Base-by-base conservation (phyloP, 2,329 filamentous ascomycete genomes). In the Myriosclerotinia duriaeana region DNA sequence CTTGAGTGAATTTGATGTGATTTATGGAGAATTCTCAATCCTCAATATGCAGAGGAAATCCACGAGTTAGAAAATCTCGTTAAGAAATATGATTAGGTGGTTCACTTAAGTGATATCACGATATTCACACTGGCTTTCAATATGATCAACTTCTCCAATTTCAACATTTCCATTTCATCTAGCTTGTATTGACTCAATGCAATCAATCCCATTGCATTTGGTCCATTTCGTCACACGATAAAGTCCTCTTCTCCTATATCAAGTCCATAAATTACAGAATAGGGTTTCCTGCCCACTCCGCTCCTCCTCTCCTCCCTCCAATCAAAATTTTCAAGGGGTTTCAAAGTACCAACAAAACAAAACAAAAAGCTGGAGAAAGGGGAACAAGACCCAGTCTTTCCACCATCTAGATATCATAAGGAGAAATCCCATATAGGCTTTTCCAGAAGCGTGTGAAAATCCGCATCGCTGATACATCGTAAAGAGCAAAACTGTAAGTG, bases 361-460 rank as follows among this genome's bases (percentile, higher is more conserved):
- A 50, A 11, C n/a, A 40, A 40, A 9, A 48, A 66, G 7, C 22
- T 22, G n/a, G 11, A 50, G 2, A 38, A 56, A 26, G 48, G 36
- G 12, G 36, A 20, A 7, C 46, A 42, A 48, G 26, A 40, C 34
- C n/a, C 56, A 48, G 22, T 42, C 58, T 46, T 61, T 46, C 50
- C 30, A 34, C 26, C 50, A 34, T 54, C 58, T 62, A 61, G 55
- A 66, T 53, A 66, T 66, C 64, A 53, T 62, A 50, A 66, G 56
- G 64, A 54, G 64, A 66, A 42, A n/a, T 66, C 12, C 64, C 58
- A 66, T 66, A 40, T 55, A 65, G 60, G 64, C 58, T 48, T 48
- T 63, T 62, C 14, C 34, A 61, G 15, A 60, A 61, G 48, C 56
- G 46, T 61, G 30, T 8, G 5, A 36, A 54, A 53, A 54, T 38